Percentiles rank a stretch among this genome's conserved stretches.
Evolutionary conservation across 768 basidiomycete genomes (phyloP).

Genomic region (Leucosporidium scottii): DNA sequence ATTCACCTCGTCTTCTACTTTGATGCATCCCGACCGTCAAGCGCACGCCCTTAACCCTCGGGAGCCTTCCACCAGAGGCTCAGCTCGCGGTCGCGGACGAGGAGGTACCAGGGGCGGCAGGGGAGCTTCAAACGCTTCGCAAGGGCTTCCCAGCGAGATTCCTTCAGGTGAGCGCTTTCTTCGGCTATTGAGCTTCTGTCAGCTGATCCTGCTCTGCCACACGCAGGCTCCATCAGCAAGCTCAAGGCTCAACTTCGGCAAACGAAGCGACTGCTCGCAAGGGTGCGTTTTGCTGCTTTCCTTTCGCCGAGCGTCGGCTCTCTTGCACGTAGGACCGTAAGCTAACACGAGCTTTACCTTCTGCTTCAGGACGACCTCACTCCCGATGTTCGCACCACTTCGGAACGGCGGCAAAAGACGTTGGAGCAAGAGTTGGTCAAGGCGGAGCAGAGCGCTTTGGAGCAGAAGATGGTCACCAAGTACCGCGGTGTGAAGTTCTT

Average conservation of each 20-base stretch:
- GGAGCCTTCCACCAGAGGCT: no score
- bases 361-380: conserved; percentile 61
- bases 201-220: not conserved
- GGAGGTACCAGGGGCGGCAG: not conserved
- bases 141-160: not conserved
- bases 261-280: conserved; percentile 70
- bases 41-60: no score
- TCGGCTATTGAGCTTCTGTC: accelerated
- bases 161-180: not conserved
- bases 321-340: not conserved
- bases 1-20: no score
- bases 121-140: not conserved
- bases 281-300: conserved; percentile 47
- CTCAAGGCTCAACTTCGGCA: conserved; percentile 78
- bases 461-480: conserved; percentile 62
- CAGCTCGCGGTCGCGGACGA: not conserved
- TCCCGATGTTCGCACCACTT: conserved; percentile 73
- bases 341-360: not conserved
- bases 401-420: conserved; percentile 67
- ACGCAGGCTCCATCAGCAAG: conserved; percentile 55
- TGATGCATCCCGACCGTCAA: no score
- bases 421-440: conserved; percentile 63
- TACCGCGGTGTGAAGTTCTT: conserved; percentile 95
- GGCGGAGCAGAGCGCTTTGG: conserved; percentile 59
- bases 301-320: not conserved